Conservation (phyloP, 768 basidiomycete species). For the Agrocybe praecox region DNA sequence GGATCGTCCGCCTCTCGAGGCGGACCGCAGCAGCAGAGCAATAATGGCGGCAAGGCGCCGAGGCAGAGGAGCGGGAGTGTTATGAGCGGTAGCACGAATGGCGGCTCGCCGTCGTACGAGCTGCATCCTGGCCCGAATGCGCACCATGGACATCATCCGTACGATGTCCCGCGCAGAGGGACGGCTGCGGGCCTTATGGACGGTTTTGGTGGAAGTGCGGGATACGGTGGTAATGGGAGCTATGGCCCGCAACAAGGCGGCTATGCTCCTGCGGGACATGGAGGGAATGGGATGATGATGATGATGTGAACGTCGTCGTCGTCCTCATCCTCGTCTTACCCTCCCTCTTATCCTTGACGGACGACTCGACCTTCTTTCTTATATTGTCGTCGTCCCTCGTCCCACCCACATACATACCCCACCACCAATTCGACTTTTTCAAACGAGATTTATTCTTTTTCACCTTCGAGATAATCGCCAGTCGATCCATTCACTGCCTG, state of each 20-base stretch:
- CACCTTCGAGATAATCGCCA: background rate
- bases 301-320: too few relatives aligned
- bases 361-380: too few relatives aligned
- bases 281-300: background rate
- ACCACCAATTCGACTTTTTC: background rate
- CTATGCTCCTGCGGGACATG: background rate
- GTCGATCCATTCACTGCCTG: background rate
- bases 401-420: too few relatives aligned
- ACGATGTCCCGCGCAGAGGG: slow-evolving; percentile 5
- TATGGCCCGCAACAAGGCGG: background rate
- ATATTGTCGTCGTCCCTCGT: too few relatives aligned
- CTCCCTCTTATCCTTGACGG: too few relatives aligned
- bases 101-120: slow-evolving; percentile 19
- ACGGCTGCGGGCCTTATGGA: slow-evolving; percentile 1
- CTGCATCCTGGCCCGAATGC: slow-evolving; percentile 10
- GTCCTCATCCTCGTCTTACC: too few relatives aligned
- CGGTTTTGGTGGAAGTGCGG: background rate
- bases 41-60: background rate
- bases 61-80: slow-evolving; percentile 13
- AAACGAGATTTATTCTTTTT: too few relatives aligned
- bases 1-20: background rate
- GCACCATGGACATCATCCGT: background rate
- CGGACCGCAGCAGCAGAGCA: background rate
- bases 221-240: background rate
- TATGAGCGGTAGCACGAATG: slow-evolving; percentile 1